Percentiles rank a stretch among this genome's conserved stretches.
phyloP scores from a whole-genome alignment of 2,329 filamentous ascomycete species.

The Ophiostoma piceae region DNA sequence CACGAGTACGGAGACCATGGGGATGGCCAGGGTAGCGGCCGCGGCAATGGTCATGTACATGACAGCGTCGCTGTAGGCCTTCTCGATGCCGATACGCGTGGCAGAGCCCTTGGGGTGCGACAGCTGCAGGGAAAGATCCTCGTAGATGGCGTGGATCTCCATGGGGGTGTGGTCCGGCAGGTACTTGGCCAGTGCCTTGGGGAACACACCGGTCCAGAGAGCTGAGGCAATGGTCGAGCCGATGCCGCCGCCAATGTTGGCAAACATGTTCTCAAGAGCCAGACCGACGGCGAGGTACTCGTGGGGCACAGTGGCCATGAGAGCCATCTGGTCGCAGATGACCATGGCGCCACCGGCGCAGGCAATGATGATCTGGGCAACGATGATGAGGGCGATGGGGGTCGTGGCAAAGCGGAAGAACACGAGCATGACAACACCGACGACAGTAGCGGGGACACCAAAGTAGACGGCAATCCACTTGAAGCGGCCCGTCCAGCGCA shows the following conservation, averaged over 20 bases:
- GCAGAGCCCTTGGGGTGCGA: constrained; percentile 46
- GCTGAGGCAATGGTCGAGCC: constrained; percentile 55
- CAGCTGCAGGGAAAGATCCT: constrained; percentile 47
- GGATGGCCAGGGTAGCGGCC: constrained; percentile 25
- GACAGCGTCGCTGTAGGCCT: constrained; percentile 51
- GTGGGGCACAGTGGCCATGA: constrained; percentile 54
- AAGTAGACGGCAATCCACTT: constrained; percentile 40
- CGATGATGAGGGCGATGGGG: constrained; percentile 47
- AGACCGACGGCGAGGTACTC: constrained; percentile 31
- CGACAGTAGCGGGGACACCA: constrained; percentile 49
- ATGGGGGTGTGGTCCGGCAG: constrained; percentile 41
- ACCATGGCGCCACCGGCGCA: constrained; percentile 54
- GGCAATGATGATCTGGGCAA: constrained; percentile 50
- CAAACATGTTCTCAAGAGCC: constrained; percentile 38
- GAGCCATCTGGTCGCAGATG: constrained; percentile 54
- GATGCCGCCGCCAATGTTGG: constrained; percentile 54
- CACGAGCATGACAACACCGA: constrained; percentile 51
- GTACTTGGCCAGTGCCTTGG: constrained; percentile 43
- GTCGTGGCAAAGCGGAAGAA: constrained; percentile 47
- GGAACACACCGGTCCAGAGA: constrained; percentile 56
- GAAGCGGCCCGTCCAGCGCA: constrained; percentile 30
- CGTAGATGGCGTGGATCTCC: constrained; percentile 46
- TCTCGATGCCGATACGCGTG: constrained; percentile 49
- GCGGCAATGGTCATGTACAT: constrained; percentile 44
- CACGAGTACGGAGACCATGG: neutral